Evolutionary conservation across 768 basidiomycete species (phyloP), one percentile per base, ranked within the genome.

Genomic region (Rhodotorula paludigena): DNA sequence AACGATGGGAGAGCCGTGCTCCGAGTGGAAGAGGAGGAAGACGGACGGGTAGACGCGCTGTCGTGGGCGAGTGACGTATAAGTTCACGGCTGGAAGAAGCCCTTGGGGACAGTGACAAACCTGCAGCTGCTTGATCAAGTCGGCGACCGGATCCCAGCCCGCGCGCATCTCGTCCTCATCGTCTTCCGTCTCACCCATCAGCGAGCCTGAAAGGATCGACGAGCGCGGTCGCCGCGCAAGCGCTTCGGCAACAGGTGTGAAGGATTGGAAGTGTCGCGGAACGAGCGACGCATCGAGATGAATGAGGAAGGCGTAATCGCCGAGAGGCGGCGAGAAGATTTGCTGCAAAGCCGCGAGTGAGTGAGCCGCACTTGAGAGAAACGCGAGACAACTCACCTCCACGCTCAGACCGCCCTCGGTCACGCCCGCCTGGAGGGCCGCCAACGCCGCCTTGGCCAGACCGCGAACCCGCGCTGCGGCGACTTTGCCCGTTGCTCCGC

Each of bases 291-390:
- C 81, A 49, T 92, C 82, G 30, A 98, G 83, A 65, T 88, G 83
- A 41, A 98, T 81, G 14, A 96, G 71, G 72, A 97, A 83, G 73
- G 96, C 88, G 75, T 96, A 99, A 74, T 92, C 89, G 5, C 85
- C 81, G 5, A 85, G 84, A 0, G 92, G 89, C 72, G 94, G 90
- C 16, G 84, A 80, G 80, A 97, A 96, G 59, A 98, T 82, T n/a
- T 83, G 80, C 92, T 94, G 72, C 25, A n/a, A 47, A 7, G 21
- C 11, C 5, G 15, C 2, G 41, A 54, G 11, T 1, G 16, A 12
- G 36, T 66, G 44, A 61, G 58, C 36, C 8, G 25, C 10, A 16
- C 45, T 38, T 23, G 36, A 52, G 73, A 33, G 28, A 49, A n/a
- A 55, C 55, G 35, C 49, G 38, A 18, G 23, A 45, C 25, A 74